These are phyloP conservation scores for Nectriaceae sp. DNA, from an alignment of 2,329 filamentous ascomycete genomes.

Conservation along the genomic window DNA sequence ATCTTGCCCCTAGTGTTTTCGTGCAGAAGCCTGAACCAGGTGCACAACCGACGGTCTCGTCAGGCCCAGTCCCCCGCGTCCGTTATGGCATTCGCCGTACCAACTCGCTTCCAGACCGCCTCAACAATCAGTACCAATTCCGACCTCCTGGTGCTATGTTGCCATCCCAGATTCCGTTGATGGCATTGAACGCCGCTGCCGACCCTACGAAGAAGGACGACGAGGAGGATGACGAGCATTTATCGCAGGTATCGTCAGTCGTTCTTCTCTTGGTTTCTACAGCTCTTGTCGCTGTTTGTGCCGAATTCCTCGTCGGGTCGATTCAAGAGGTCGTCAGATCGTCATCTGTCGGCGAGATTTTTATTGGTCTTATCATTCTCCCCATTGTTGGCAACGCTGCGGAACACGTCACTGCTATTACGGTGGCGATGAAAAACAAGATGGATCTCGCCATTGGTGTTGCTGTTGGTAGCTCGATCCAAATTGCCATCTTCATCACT, in stretches of 20 bases:
- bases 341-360: conserved; percentile 62
- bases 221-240: conserved; percentile 45
- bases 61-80: conserved; percentile 56
- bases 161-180: conserved; percentile 47
- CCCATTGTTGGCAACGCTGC: conserved; percentile 75
- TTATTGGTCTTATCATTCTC: conserved; percentile 71
- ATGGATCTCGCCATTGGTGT: conserved; percentile 76
- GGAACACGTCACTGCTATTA: conserved; percentile 72
- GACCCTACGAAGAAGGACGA: conserved; percentile 32
- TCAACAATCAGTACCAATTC: conserved; percentile 47
- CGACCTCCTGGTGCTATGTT: conserved; percentile 54
- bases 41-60: conserved; percentile 28
- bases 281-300: conserved; percentile 66
- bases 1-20: conserved; percentile 73
- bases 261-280: conserved; percentile 66
- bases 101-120: conserved; percentile 71
- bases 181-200: conserved; percentile 34
- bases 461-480: conserved; percentile 69
- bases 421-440: conserved; percentile 73
- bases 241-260: conserved; percentile 59
- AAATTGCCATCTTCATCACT: conserved; percentile 72
- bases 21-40: conserved; percentile 42
- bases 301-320: conserved; percentile 69
- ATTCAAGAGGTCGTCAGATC: conserved; percentile 63
- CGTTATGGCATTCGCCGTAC: conserved; percentile 70